Conservation (phyloP, 257 asterid genomes). For the Lithospermum erythrorhizon region DNA sequence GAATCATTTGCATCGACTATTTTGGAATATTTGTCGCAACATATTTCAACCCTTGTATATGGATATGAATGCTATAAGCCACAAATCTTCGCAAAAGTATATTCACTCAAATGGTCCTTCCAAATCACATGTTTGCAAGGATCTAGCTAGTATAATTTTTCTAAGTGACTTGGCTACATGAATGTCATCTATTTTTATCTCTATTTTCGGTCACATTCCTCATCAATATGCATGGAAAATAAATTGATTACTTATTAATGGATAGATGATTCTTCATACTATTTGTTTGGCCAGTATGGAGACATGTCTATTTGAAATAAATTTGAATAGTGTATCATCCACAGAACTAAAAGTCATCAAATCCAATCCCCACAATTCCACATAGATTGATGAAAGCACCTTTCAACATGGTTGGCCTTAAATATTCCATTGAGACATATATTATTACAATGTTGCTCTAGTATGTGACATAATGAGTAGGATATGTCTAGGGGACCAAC, state of each 20-base stretch:
- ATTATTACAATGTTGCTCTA: slow-evolving; percentile 39
- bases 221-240: too few relatives aligned
- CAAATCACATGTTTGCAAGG: too few relatives aligned
- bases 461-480: slow-evolving; percentile 27
- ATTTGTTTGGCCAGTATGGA: background rate
- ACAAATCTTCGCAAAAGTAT: too few relatives aligned
- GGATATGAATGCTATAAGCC: too few relatives aligned
- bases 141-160: too few relatives aligned
- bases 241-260: too few relatives aligned
- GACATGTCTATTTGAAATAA: slow-evolving; percentile 9
- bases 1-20: background rate
- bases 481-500: slow-evolving; percentile 29
- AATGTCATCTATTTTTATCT: too few relatives aligned
- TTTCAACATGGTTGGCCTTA: slow-evolving; percentile 46
- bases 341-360: slow-evolving; percentile 12
- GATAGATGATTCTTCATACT: too few relatives aligned
- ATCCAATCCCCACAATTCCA: slow-evolving; percentile 23
- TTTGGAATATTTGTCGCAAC: background rate
- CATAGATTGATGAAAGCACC: slow-evolving; percentile 20
- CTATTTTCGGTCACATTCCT: too few relatives aligned
- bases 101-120: too few relatives aligned
- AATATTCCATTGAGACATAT: slow-evolving; percentile 47
- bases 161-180: too few relatives aligned
- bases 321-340: slow-evolving; percentile 11
- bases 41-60: background rate